These are phyloP conservation scores for Macadamia integrifolia DNA, from an alignment of 164 flowering plant genomes.

Conservation along the genomic window DNA sequence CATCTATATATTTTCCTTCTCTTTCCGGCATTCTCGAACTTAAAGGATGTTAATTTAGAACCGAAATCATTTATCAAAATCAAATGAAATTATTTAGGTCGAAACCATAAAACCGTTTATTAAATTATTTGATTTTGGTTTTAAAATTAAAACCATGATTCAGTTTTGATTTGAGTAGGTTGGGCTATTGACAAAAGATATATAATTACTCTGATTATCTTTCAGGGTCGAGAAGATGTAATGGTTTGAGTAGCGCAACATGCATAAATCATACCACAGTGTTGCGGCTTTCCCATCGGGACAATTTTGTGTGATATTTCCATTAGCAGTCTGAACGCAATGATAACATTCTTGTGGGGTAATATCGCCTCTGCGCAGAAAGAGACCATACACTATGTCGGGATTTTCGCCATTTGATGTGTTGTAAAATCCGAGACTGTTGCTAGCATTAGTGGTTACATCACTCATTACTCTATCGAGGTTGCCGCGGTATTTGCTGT, in stretches of 20 bases:
- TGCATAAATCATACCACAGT: conserved; percentile 23
- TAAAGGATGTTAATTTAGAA: too few relatives aligned
- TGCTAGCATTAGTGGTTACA: neutral
- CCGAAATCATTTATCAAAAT: too few relatives aligned
- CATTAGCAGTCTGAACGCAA: conserved; percentile 15
- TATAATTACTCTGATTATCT: rapidly evolving
- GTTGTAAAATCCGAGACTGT: conserved; percentile 7
- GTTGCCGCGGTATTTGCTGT: too few relatives aligned
- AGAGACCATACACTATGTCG: conserved; percentile 12
- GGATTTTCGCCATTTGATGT: conserved; percentile 7
- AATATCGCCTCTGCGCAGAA: conserved; percentile 26
- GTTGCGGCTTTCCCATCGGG: conserved; percentile 17
- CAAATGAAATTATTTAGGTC: too few relatives aligned
- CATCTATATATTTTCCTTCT: too few relatives aligned
- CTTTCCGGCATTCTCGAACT: too few relatives aligned
- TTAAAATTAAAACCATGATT: too few relatives aligned
- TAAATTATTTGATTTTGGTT: too few relatives aligned
- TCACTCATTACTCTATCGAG: too few relatives aligned
- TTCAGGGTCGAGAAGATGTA: conserved; percentile 9
- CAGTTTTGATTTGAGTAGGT: too few relatives aligned
- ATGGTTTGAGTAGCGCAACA: conserved; percentile 24
- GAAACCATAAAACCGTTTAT: too few relatives aligned
- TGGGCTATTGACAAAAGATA: neutral
- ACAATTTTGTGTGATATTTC: conserved; percentile 8
- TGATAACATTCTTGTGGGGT: conserved; percentile 6